A percentile compares a stretch with the other conserved stretches of the same genome.
Conservation (phyloP, 768 basidiomycete genomes). For the Mycena maculata region DNA sequence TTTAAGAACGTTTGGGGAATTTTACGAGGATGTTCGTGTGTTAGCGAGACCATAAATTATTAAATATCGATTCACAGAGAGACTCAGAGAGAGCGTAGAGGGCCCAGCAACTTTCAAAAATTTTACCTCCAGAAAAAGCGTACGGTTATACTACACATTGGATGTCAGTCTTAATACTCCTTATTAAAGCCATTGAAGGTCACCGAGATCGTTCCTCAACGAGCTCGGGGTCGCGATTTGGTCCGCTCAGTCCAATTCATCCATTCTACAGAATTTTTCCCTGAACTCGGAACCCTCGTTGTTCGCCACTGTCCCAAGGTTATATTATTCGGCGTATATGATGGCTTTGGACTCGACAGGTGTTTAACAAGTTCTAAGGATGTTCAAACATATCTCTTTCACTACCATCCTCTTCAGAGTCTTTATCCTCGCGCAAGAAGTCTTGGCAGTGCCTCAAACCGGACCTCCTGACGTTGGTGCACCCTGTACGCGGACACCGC, state of each 20-base stretch:
- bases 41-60: too few species aligned
- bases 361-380: not conserved
- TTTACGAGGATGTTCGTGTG: too few species aligned
- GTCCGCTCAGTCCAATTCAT: not conserved
- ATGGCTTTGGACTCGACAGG: not conserved
- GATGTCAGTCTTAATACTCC: too few species aligned
- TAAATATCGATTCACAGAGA: too few species aligned
- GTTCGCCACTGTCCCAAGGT: conserved; percentile 8
- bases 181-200: not conserved
- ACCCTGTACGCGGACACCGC: not conserved
- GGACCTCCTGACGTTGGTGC: conserved; percentile 6
- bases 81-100: too few species aligned
- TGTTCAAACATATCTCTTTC: conserved; percentile 15
- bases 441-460: conserved; percentile 11
- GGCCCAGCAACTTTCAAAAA: too few species aligned
- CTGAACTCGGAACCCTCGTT: not conserved
- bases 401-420: conserved; percentile 14
- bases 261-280: not conserved
- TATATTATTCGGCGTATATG: conserved; percentile 4
- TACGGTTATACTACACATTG: too few species aligned
- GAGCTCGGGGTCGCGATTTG: conserved; percentile 6
- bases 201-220: not conserved
- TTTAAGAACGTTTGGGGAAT: too few species aligned
- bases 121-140: too few species aligned
- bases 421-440: conserved; percentile 4